phyloP scores from a whole-genome alignment of 371 early-diverging fungal species.

The Syncephalastrum monosporum region DNA sequence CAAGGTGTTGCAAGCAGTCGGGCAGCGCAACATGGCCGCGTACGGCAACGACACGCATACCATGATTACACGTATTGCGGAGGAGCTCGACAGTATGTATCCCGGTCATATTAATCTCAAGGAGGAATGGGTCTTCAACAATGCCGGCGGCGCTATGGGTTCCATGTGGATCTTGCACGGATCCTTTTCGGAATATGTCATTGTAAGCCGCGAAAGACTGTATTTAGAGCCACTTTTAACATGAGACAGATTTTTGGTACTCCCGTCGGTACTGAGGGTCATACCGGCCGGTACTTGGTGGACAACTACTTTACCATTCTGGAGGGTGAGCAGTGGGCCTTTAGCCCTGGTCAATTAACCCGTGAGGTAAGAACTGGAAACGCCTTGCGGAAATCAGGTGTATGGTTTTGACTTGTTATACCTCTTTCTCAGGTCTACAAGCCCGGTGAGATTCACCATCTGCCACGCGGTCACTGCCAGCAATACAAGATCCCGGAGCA shows the following conservation, averaged over 20 bases:
- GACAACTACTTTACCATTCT: constrained; percentile 60
- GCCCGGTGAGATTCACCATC: constrained; percentile 52
- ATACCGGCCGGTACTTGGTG: constrained; percentile 49
- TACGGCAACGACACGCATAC: constrained; percentile 33
- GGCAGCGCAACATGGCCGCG: constrained; percentile 40
- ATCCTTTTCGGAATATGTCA: constrained; percentile 54
- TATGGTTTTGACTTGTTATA: background rate
- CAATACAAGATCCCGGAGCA: constrained; percentile 58
- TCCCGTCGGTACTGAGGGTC: constrained; percentile 57
- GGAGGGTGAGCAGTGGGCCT: constrained; percentile 60
- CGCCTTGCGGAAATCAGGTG: too few species aligned
- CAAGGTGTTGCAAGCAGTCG: constrained; percentile 38
- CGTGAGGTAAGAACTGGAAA: constrained; percentile 23
- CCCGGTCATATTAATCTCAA: constrained; percentile 45
- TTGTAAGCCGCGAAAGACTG: constrained; percentile 14
- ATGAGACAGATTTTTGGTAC: constrained; percentile 37
- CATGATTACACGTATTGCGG: constrained; percentile 35
- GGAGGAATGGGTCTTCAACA: constrained; percentile 56
- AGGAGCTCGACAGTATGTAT: constrained; percentile 38
- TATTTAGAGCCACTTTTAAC: too few species aligned
- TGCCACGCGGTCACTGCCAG: constrained; percentile 43
- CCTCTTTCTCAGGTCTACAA: constrained; percentile 29
- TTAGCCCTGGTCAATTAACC: constrained; percentile 38
- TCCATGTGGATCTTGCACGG: constrained; percentile 54
- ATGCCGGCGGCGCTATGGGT: constrained; percentile 62